Evolutionary conservation across 495 filamentous ascomycete genomes (phyloP), one percentile per base, ranked within the genome.

Genomic region (Opeltia flavorubescens): DNA sequence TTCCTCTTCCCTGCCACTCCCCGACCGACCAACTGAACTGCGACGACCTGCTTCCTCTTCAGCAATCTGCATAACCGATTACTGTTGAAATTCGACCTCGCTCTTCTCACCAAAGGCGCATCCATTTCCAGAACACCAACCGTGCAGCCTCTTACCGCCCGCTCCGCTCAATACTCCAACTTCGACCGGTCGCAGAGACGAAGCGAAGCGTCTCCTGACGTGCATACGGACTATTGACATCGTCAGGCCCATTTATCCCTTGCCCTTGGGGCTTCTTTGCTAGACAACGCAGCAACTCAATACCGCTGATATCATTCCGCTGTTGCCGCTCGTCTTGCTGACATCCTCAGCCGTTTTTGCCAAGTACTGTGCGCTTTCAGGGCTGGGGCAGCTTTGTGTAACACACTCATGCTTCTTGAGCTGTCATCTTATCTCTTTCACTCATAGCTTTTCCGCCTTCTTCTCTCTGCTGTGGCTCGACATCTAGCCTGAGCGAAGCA

Each of bases 1-100:
- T 28, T 25, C 38, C 44, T 45, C 50, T 52, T 48, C 46, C 46
- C 46, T 49, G 46, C 50, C 46, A 52, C 46, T 52, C 42, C 43
- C 42, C 41, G 35, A 49, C 42, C 41, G 35, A 49, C 35, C 34
- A 21, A 41, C 50, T 20, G 29, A 47, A n/a, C 20, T 41, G 38
- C 38, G 34, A 29, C 27, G 40, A 12, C 44, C n/a, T 12, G 35
- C 35, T 26, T 33, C 46, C 21, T 31, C 6, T 13, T 31, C 29
- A 6, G 13, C 13, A 31, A 6, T 31, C 29, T 13, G 6, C 13
- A 13, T 13, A 6, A 31, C 29, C 13, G 13, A 21, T 2, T 13
- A 21, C 15, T 21, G 12, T 41, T 21, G 18, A 25, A 12, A 17
- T 41, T 25, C 15, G 25, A 21, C 38, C 25, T 25, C 38, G 13